Conservation (phyloP, 768 basidiomycete genomes). For the Hygrophoropsis aurantiaca region DNA sequence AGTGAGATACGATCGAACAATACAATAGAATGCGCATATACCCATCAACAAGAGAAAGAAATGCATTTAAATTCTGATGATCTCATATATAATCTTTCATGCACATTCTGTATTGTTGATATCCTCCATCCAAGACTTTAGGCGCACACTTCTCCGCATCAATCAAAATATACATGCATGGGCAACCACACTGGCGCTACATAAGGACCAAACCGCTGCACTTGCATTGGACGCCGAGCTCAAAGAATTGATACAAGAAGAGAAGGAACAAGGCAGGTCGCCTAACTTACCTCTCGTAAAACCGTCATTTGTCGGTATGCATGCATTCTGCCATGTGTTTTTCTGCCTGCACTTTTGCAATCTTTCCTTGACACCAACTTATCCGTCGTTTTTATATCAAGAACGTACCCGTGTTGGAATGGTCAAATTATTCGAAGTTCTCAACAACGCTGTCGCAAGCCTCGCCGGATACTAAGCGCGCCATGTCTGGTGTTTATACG, state of each 20-base stretch:
- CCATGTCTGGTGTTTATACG: background rate
- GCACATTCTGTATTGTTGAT: no score
- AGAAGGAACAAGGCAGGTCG: constrained; percentile 35
- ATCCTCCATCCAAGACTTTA: constrained; percentile 20
- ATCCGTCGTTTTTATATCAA: constrained; percentile 14
- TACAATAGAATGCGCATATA: no score
- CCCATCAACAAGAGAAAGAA: no score
- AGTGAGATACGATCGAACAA: no score
- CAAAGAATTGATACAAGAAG: constrained; percentile 15
- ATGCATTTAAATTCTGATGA: no score
- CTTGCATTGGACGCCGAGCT: constrained; percentile 11
- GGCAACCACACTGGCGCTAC: constrained; percentile 22
- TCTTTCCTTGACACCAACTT: constrained; percentile 11
- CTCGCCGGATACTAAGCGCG: constrained; percentile 1
- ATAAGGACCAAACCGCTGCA: constrained; percentile 16
- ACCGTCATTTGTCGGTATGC: constrained; percentile 22
- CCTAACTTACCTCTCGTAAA: constrained; percentile 13
- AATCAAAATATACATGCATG: constrained; percentile 20
- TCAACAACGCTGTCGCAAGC: constrained; percentile 23
- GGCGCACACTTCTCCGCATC: constrained; percentile 13
- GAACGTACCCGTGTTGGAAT: constrained; percentile 22
- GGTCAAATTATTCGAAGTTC: constrained; percentile 23
- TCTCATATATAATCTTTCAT: no score
- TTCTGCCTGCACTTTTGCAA: constrained; percentile 2
- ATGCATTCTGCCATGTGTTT: constrained; percentile 1